These are phyloP conservation scores for Kwoniella botswanensis DNA, from an alignment of 768 basidiomycete species.

Conservation along the genomic window DNA sequence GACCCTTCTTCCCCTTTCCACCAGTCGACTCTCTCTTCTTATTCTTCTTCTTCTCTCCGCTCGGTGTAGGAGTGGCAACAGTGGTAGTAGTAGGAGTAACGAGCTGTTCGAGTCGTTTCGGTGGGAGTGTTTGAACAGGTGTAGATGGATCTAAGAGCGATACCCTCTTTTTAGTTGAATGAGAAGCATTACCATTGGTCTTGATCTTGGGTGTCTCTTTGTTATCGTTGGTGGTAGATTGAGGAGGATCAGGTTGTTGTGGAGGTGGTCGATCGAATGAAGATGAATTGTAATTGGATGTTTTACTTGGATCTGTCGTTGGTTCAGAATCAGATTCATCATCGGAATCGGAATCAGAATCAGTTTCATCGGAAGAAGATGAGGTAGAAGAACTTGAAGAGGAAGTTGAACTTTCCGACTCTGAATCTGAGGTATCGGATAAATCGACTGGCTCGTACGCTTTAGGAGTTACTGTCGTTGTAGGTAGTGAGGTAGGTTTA, in stretches of 20 bases:
- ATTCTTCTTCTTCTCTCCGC: slow-evolving; percentile 16
- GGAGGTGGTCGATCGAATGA: slow-evolving; percentile 9
- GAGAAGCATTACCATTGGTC: too few relatives aligned
- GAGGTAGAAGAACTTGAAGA: not conserved
- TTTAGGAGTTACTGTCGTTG: not conserved
- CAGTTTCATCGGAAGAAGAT: not conserved
- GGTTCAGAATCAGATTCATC: not conserved
- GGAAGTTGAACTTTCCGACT: not conserved
- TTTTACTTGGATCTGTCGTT: not conserved
- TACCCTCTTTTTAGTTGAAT: not conserved
- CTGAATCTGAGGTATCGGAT: not conserved
- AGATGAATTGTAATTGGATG: not conserved
- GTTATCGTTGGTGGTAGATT: not conserved
- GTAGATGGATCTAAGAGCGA: not conserved
- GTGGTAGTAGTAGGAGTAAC: not conserved
- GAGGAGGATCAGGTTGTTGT: not conserved
- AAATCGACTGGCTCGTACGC: not conserved
- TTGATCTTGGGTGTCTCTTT: not conserved
- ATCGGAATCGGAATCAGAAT: slow-evolving; percentile 1
- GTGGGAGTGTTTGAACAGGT: not conserved
- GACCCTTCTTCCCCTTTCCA: slow-evolving; percentile 8
- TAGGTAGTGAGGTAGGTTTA: not conserved
- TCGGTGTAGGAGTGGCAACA: not conserved
- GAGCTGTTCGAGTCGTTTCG: too few relatives aligned
- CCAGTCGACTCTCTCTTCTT: not conserved